Evolutionary conservation across 208 protist species (phyloP), one percentile per base, ranked within the genome.

Genomic region (Giardia muris): DNA sequence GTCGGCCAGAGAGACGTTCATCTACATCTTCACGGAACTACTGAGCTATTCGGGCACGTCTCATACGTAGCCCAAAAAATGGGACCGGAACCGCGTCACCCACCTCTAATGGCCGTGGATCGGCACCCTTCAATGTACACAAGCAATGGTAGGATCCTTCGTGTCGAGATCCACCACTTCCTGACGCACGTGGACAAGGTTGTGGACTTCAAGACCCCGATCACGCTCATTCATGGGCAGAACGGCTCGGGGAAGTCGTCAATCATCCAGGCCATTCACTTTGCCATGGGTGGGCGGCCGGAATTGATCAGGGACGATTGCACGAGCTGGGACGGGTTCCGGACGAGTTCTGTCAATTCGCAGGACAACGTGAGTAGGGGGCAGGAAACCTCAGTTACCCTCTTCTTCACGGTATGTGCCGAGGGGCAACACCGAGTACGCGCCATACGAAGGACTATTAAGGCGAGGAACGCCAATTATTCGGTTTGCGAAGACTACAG

Each of bases 161-260:
- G 87, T 4, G 43, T 90, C 4, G 45, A 90, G 4, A 3, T 90
- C 43, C 0, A 44, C n/a, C 46, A 90, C 44, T 90, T 90, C 45
- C 44, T 90, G n/a, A 90, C 87, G 1, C 87, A 90, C 48, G 2
- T 4, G n/a, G 43, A 90, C 44, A 3, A 47, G 10, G 45, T 90
- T 4, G 43, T 90, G 1, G 87, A 90, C 87, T 90, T 90, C 48
- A 19, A 90, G 48, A 1, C 0, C 1, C 87, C 87, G 10, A n/a
- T 90, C 46, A 48, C 87, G 43, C 45, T 90, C 42, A 90, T 90
- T 47, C 87, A 90, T 47, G 87, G 87, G 1, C 45, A 44, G 48
- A 90, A 90, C 45, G 87, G 87, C n/a, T 44, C 87, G 4, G 87
- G 87, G 45, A 90, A 90, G 45, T 90, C 87, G 4, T 90, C 87